Conservation (phyloP, 352 stramenopile genomes). For the Phytopythium aichiense region DNA sequence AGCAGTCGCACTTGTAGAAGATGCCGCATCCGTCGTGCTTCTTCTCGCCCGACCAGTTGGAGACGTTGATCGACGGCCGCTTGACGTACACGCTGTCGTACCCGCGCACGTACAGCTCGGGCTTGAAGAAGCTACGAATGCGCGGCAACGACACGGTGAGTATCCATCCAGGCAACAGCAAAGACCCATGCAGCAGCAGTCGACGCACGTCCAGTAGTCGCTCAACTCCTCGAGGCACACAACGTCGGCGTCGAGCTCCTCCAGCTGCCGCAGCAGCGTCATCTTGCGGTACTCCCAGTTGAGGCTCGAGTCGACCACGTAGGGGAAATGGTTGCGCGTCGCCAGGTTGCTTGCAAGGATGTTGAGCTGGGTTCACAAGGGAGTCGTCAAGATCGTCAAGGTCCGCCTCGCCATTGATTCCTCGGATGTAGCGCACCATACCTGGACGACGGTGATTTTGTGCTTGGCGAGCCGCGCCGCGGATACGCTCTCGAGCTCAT, state of each 20-base stretch:
- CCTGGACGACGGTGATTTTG: constrained; percentile 77
- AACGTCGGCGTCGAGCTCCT: constrained; percentile 74
- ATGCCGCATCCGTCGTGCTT: constrained; percentile 87
- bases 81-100: constrained; percentile 88
- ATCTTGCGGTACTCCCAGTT: constrained; percentile 85
- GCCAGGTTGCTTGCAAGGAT: constrained; percentile 85
- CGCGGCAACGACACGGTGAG: neutral
- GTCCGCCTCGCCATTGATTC: neutral
- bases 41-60: constrained; percentile 85
- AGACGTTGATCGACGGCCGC: constrained; percentile 78
- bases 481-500: constrained; percentile 37
- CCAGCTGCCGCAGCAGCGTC: constrained; percentile 66
- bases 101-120: constrained; percentile 56
- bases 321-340: constrained; percentile 82
- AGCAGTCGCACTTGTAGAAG: constrained; percentile 70
- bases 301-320: constrained; percentile 75
- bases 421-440: constrained; percentile 8
- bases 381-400: neutral
- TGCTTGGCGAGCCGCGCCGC: constrained; percentile 35
- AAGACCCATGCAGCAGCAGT: neutral
- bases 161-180: too few species aligned
- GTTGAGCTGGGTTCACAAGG: constrained; percentile 45
- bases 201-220: constrained; percentile 85
- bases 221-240: constrained; percentile 84
- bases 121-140: constrained; percentile 68